Conservation (phyloP, 805 yeast species). For the Phaffomyces thermotolerans region DNA sequence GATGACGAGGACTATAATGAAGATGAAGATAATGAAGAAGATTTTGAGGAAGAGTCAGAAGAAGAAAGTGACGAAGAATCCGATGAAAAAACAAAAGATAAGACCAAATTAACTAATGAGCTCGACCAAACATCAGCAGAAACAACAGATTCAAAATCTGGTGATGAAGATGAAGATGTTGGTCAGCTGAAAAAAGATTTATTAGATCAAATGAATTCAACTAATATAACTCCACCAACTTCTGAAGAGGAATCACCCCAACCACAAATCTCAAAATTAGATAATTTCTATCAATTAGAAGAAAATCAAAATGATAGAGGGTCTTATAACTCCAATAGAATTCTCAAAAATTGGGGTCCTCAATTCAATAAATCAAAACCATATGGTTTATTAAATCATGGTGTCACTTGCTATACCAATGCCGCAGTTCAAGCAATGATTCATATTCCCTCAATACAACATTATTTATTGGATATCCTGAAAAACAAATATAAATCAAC, state of each 20-base stretch:
- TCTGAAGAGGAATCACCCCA: conserved; percentile 26
- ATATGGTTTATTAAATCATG: conserved; percentile 78
- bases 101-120: too few relatives aligned
- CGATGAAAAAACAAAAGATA: conserved; percentile 1
- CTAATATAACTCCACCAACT: conserved; percentile 24
- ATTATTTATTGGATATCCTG: conserved; percentile 64
- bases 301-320: conserved; percentile 59
- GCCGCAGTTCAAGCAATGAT: conserved; percentile 88
- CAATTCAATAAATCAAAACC: conserved; percentile 41
- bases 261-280: conserved; percentile 37
- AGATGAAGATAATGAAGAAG: conserved; percentile 9
- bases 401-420: conserved; percentile 95
- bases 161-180: conserved; percentile 10
- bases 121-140: not conserved
- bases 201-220: conserved; percentile 9
- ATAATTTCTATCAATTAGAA: conserved; percentile 49
- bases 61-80: conserved; percentile 7
- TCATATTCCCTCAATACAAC: conserved; percentile 87
- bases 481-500: conserved; percentile 41
- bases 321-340: conserved; percentile 48
- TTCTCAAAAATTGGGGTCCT: conserved; percentile 66
- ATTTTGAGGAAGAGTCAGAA: conserved; percentile 10
- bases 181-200: conserved; percentile 21
- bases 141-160: conserved; percentile 11
- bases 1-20: conserved; percentile 8